Evolutionary conservation across 768 basidiomycete species (phyloP), one percentile per base, ranked within the genome.

Genomic region (Lentinula sp.): DNA sequence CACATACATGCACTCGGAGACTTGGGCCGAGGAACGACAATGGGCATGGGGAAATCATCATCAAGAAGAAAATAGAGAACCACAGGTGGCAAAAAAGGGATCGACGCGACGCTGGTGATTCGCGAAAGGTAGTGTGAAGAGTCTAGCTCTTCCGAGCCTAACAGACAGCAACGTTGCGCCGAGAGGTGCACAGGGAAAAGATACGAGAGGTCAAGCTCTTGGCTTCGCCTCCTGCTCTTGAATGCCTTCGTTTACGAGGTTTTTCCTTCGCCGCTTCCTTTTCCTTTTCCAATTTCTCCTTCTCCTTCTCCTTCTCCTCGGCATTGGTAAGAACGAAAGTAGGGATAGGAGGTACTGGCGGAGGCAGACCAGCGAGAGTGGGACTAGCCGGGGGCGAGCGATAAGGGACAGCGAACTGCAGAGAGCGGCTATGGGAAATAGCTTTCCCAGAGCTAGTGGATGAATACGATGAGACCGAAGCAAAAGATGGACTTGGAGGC

Each of bases 311-410:
- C n/a, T 54, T 16, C 53, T 35, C 13, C 37, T 21, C 74, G 0
- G 72, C 74, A 6, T 75, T 70, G 3, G 70, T 62, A 40, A 80
- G 73, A 28, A 77, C 72, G 66, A 77, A 77, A 13, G 76, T 70
- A 3, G 83, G 84, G 58, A 85, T 80, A 21, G 81, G 79, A 6
- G 85, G 84, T 0, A 85, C 84, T 2, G 83, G 84, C 10, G 84
- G 83, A 2, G 82, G 78, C 3, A 80, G 76, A 0, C 77, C 71
- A 4, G 69, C 60, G 40, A 75, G 57, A 0, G 70, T 71, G 0
- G 81, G 80, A 55, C 75, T 78, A 3, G 80, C 77, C n/a, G 83
- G 84, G 0, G 84, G 81, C 1, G 84, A 79, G 60, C 73, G 77
- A 61, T 78, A 79, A 21, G 77, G 78, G 32, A 74, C 63, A 40